These are phyloP conservation scores for Brassica juncea DNA, from an alignment of 345 rosid genomes.

Conservation along the genomic window DNA sequence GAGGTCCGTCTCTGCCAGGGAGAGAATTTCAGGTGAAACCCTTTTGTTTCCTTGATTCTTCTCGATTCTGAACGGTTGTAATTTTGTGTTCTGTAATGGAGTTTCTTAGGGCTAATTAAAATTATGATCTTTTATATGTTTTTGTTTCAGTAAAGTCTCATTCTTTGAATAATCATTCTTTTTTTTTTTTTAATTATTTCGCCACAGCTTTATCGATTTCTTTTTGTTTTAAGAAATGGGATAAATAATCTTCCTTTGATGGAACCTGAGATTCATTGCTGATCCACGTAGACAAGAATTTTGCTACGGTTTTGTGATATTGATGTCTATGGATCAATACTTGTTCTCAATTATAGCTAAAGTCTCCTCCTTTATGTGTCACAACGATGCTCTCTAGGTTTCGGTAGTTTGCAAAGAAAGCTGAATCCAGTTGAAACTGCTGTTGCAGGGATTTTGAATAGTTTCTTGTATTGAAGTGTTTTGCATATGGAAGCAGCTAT, in stretches of 20 bases:
- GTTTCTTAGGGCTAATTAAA: neutral
- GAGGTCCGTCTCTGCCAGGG: neutral
- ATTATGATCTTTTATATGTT: neutral
- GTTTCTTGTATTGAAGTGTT: conserved; percentile 5
- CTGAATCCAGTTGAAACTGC: neutral
- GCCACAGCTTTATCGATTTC: neutral
- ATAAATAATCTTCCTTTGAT: neutral
- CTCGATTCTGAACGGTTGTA: conserved; percentile 1
- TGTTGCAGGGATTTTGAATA: conserved; percentile 20
- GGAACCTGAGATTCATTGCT: neutral
- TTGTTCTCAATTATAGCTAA: neutral
- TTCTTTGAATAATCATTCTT: neutral
- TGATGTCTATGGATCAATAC: neutral
- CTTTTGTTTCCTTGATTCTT: neutral
- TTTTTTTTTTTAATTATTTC: neutral
- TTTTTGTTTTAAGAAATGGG: neutral
- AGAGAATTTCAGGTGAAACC: conserved; percentile 26
- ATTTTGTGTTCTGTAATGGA: neutral
- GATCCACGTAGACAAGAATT: neutral
- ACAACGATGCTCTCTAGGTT: neutral
- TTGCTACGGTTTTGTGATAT: neutral
- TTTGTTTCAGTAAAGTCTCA: neutral
- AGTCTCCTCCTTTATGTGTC: neutral
- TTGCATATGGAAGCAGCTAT: conserved; percentile 60
- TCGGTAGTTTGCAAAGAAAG: neutral